Evolutionary conservation across 2,329 filamentous ascomycete genomes (phyloP).

Genomic region (Pseudogymnoascus sp.): DNA sequence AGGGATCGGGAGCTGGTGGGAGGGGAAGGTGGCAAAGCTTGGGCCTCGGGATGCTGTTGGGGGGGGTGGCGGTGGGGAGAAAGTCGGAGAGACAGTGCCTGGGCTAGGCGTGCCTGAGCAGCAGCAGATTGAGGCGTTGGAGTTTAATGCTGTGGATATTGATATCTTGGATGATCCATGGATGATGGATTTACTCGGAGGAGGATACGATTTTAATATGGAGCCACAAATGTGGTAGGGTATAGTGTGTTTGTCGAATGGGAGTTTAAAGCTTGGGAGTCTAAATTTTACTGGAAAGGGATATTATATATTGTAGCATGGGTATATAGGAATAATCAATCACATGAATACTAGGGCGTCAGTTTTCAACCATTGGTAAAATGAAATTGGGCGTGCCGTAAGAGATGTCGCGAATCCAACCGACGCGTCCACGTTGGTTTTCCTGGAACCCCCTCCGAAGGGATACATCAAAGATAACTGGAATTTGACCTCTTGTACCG

Average conservation of each 20-base stretch:
- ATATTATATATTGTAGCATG: not conserved
- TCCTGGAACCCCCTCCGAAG: not conserved
- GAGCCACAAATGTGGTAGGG: not conserved
- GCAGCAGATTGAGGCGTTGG: not conserved
- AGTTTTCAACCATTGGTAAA: not conserved
- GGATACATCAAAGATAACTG: not conserved
- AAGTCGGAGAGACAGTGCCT: not conserved
- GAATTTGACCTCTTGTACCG: not conserved
- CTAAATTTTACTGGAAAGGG: not conserved
- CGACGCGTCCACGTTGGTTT: not conserved
- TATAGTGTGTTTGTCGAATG: not conserved
- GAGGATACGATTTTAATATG: not conserved
- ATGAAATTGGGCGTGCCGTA: not conserved
- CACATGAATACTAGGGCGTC: not conserved
- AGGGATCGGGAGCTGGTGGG: constrained; percentile 1
- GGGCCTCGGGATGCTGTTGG: not conserved
- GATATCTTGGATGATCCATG: not conserved
- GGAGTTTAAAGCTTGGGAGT: not conserved
- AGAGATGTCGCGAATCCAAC: not conserved
- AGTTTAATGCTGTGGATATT: not conserved
- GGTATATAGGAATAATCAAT: not conserved
- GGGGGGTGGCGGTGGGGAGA: not conserved
- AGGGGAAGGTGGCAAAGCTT: not conserved
- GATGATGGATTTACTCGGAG: not conserved
- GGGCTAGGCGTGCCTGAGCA: not conserved